Evolutionary conservation across 208 protist genomes (phyloP).

Genomic region (Leishmania mexicana): DNA sequence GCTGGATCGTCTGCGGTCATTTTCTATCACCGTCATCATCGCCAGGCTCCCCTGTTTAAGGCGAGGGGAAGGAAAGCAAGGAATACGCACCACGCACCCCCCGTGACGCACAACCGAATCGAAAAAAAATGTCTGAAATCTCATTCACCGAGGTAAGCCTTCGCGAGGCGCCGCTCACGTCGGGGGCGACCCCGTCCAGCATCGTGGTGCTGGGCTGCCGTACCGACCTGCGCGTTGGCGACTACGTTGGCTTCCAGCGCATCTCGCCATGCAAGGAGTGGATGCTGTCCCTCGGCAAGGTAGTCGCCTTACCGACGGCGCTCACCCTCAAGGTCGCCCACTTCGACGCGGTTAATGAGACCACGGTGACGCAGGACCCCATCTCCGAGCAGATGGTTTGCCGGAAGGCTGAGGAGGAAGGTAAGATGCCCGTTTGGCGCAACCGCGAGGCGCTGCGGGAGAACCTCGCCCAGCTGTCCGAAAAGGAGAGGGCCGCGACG

Average conservation of each 20-base stretch:
- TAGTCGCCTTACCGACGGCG: slow-evolving; percentile 58
- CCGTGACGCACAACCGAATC: background rate
- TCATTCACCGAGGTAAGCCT: background rate
- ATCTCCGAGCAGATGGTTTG: slow-evolving; percentile 48
- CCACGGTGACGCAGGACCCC: slow-evolving; percentile 38
- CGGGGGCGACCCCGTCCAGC: background rate
- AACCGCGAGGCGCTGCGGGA: slow-evolving; percentile 56
- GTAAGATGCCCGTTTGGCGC: slow-evolving; percentile 50
- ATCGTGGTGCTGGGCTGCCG: slow-evolving; percentile 17
- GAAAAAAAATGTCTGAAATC: background rate
- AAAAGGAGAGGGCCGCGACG: slow-evolving; percentile 54
- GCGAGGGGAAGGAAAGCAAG: background rate
- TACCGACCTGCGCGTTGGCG: slow-evolving; percentile 57
- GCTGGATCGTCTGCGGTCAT: no score
- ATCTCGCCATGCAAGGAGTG: slow-evolving; percentile 54
- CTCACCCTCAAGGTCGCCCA: slow-evolving; percentile 56
- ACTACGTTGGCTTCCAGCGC: slow-evolving; percentile 79
- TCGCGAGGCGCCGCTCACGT: background rate
- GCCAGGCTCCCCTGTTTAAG: no score
- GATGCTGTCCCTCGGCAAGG: slow-evolving; percentile 61
- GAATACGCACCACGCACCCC: no score
- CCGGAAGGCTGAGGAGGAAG: slow-evolving; percentile 39
- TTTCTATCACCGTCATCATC: no score
- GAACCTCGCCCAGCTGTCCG: slow-evolving; percentile 38
- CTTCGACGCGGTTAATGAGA: slow-evolving; percentile 55